A percentile compares a stretch with the other conserved stretches of the same genome.
These are phyloP conservation scores for Paraphoma chrysanthemicola DNA, from an alignment of 2,329 filamentous ascomycete genomes.

Conservation along the genomic window DNA sequence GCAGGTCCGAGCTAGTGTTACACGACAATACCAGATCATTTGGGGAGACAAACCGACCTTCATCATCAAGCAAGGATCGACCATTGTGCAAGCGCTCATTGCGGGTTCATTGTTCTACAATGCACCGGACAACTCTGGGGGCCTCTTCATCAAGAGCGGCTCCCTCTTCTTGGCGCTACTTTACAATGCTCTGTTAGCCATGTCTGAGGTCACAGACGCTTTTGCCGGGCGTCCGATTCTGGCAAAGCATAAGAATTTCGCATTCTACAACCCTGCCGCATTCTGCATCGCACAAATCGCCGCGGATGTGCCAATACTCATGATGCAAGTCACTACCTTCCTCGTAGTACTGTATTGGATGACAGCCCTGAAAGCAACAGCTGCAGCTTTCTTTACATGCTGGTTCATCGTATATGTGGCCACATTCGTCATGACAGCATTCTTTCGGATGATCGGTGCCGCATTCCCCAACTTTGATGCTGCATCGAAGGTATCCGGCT, in stretches of 20 bases:
- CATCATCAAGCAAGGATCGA: slow-evolving; percentile 66
- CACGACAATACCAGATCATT: slow-evolving; percentile 70
- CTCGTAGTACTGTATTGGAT: slow-evolving; percentile 69
- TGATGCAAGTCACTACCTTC: slow-evolving; percentile 66
- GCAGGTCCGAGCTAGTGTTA: slow-evolving; percentile 63
- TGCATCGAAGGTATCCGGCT: slow-evolving; percentile 49
- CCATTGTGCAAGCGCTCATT: slow-evolving; percentile 66
- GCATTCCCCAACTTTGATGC: slow-evolving; percentile 43
- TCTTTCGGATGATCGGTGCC: slow-evolving; percentile 48
- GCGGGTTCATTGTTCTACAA: slow-evolving; percentile 73
- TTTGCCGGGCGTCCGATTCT: slow-evolving; percentile 77
- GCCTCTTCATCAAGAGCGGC: slow-evolving; percentile 70
- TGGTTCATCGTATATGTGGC: slow-evolving; percentile 67
- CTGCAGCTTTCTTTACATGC: slow-evolving; percentile 68
- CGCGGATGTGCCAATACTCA: slow-evolving; percentile 63
- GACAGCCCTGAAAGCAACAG: slow-evolving; percentile 61
- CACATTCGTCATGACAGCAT: slow-evolving; percentile 52
- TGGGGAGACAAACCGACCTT: slow-evolving; percentile 71
- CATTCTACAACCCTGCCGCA: slow-evolving; percentile 72
- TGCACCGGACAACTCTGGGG: slow-evolving; percentile 62
- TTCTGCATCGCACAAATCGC: slow-evolving; percentile 65
- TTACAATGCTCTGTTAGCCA: slow-evolving; percentile 67
- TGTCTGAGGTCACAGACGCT: slow-evolving; percentile 67
- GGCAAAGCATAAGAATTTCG: slow-evolving; percentile 84
- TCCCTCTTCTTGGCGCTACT: slow-evolving; percentile 70